phyloP scores from a whole-genome alignment of 1,284 basidiomycete genomes.

The Sutorius eximius region DNA sequence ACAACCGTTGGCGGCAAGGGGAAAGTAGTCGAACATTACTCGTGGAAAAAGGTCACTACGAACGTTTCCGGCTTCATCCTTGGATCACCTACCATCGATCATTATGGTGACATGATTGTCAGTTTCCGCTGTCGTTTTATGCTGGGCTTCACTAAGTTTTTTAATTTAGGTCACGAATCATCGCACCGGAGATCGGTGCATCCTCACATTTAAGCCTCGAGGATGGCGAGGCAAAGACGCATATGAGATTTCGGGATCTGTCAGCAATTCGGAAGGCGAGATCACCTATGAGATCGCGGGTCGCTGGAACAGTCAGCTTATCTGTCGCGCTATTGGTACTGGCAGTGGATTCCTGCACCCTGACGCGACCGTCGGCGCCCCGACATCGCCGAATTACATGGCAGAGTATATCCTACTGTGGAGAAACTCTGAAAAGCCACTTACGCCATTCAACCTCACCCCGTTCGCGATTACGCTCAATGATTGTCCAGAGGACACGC shows the following conservation, averaged over 20 bases:
- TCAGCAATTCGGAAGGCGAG: constrained; percentile 66
- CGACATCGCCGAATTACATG: constrained; percentile 47
- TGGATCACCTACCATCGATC: constrained; percentile 92
- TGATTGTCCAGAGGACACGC: constrained; percentile 66
- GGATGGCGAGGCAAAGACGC: constrained; percentile 94
- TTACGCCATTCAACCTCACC: constrained; percentile 90
- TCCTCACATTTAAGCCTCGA: constrained; percentile 93
- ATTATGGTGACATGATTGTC: constrained; percentile 94
- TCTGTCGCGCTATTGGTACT: constrained; percentile 76
- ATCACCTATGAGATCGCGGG: constrained; percentile 90
- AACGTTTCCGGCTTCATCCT: constrained; percentile 93
- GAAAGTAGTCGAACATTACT: constrained; percentile 80
- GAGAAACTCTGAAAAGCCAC: constrained; percentile 88
- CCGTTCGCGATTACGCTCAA: constrained; percentile 94
- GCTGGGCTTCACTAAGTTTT: not conserved
- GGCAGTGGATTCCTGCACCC: constrained; percentile 71
- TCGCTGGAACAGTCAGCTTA: constrained; percentile 93
- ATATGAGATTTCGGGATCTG: constrained; percentile 88
- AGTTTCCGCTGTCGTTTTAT: constrained; percentile 34
- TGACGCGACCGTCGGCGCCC: constrained; percentile 56
- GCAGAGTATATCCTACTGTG: constrained; percentile 83
- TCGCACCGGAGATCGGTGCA: constrained; percentile 86
- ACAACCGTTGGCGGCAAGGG: constrained; percentile 40
- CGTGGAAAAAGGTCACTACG: constrained; percentile 96
- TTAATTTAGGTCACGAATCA: constrained; percentile 78